phyloP scores from a whole-genome alignment of 148 eudicot species.

The Chenopodium quinoa region DNA sequence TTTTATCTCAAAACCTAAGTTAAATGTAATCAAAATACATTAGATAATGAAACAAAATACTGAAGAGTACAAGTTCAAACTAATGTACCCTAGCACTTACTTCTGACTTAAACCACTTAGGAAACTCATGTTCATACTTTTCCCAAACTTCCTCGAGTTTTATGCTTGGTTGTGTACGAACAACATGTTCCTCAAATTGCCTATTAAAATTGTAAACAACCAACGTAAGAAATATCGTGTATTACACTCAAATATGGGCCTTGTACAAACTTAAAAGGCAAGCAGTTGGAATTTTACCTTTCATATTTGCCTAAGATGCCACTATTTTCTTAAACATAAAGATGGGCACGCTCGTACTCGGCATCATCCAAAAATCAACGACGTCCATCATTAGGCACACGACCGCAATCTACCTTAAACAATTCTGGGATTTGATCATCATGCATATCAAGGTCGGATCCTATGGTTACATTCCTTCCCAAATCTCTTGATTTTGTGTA shows the following conservation, averaged over 20 bases:
- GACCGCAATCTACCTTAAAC: not conserved
- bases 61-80: too few species aligned
- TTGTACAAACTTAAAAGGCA: too few species aligned
- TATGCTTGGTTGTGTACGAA: not conserved
- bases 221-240: not conserved
- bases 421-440: not conserved
- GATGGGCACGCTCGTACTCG: not conserved
- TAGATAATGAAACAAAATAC: too few species aligned
- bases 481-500: not conserved
- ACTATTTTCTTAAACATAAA: not conserved
- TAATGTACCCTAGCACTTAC: not conserved
- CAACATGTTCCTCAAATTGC: constrained; percentile 2
- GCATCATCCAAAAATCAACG: not conserved
- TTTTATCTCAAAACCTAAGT: too few species aligned
- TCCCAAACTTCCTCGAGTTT: not conserved
- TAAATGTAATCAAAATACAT: too few species aligned
- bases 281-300: not conserved
- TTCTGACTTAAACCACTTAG: constrained; percentile 1
- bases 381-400: not conserved
- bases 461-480: not conserved
- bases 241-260: too few species aligned
- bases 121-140: not conserved
- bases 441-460: too few species aligned
- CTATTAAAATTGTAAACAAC: not conserved
- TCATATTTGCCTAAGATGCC: not conserved